Evolutionary conservation across 441 rosid genomes (phyloP).

Genomic region (Isatis lusitanica): DNA sequence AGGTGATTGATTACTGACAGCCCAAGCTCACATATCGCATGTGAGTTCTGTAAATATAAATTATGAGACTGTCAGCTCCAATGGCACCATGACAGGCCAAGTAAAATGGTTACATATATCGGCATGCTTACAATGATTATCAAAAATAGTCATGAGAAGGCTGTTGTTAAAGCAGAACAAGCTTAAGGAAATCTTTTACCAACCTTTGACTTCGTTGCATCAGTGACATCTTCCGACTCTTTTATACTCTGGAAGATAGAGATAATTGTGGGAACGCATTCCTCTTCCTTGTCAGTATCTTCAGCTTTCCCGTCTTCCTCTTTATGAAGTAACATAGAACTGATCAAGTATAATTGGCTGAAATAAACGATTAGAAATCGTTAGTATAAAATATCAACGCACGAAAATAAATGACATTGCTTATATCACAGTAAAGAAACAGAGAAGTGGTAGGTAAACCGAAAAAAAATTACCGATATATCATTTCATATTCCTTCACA

Average conservation of each 20-base stretch:
- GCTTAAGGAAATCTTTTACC: constrained; percentile 22
- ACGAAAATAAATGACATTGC: neutral
- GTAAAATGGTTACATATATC: neutral
- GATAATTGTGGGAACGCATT: constrained; percentile 53
- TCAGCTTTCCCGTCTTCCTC: constrained; percentile 87
- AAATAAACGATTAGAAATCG: constrained; percentile 17
- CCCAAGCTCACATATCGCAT: constrained; percentile 94
- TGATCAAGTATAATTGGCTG: constrained; percentile 79
- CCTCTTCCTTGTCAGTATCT: constrained; percentile 59
- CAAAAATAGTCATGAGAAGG: constrained; percentile 17
- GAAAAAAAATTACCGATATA: constrained; percentile 60
- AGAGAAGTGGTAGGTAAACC: constrained; percentile 4
- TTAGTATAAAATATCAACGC: constrained; percentile 7
- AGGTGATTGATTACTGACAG: constrained; percentile 66
- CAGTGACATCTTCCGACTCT: constrained; percentile 77
- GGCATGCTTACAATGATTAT: constrained; percentile 2
- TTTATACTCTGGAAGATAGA: constrained; percentile 69
- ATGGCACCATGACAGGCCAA: constrained; percentile 1
- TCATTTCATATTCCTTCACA: constrained; percentile 74
- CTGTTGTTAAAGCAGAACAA: constrained; percentile 19
- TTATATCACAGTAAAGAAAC: neutral
- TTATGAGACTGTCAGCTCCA: constrained; percentile 28
- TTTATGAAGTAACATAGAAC: constrained; percentile 74
- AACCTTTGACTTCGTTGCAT: constrained; percentile 84
- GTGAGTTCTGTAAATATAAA: constrained; percentile 71